These are phyloP conservation scores for Calocybe gambosa DNA, from an alignment of 1,284 basidiomycete species.

Conservation along the genomic window DNA sequence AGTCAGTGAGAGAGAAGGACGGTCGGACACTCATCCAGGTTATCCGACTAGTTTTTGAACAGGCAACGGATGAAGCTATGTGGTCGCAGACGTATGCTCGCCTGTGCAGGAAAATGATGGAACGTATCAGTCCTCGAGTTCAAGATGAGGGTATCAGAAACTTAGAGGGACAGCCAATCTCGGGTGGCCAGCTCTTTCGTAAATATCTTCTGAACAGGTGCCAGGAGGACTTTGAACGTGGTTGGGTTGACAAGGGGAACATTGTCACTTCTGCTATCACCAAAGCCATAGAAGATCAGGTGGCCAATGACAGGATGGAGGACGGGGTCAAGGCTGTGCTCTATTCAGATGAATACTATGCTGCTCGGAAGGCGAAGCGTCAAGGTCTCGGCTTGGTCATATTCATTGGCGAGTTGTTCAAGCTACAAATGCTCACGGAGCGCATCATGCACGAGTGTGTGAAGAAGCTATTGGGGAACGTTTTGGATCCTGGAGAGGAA, in stretches of 20 bases:
- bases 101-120: conserved; percentile 90
- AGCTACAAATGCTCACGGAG: conserved; percentile 91
- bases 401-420: conserved; percentile 98
- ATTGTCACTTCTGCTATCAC: conserved; percentile 51
- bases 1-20: conserved; percentile 86
- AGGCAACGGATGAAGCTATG: conserved; percentile 89
- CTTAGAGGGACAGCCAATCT: conserved; percentile 76
- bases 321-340: conserved; percentile 49
- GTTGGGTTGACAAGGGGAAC: conserved; percentile 70
- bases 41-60: conserved; percentile 93
- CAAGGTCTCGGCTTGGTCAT: conserved; percentile 94
- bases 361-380: conserved; percentile 94
- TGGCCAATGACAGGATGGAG: conserved; percentile 60
- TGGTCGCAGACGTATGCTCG: conserved; percentile 97
- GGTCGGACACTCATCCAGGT: conserved; percentile 91
- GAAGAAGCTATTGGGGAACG: conserved; percentile 88
- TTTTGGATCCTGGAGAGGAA: conserved; percentile 94
- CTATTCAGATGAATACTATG: conserved; percentile 94
- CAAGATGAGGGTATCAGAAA: conserved; percentile 80
- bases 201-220: conserved; percentile 90
- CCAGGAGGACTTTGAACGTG: conserved; percentile 92
- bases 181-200: conserved; percentile 86
- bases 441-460: conserved; percentile 96
- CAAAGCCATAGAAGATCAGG: conserved; percentile 53
- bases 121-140: conserved; percentile 78